These are phyloP conservation scores for Cladosporium sp. DNA, from an alignment of 2,329 filamentous ascomycete species.

Conservation along the genomic window DNA sequence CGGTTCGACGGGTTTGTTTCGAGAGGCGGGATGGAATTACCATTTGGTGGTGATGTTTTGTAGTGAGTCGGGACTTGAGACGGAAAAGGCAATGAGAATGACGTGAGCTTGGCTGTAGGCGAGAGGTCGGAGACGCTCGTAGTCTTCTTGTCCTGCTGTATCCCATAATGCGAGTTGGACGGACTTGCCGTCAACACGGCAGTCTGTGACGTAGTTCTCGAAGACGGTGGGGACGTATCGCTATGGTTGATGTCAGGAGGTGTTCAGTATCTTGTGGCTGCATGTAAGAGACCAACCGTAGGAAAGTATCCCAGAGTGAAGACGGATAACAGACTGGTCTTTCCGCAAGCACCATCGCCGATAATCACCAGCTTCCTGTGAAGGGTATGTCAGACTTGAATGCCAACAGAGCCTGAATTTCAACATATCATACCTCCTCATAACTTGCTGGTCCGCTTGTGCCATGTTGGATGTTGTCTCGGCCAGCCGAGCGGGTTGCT, in stretches of 20 bases:
- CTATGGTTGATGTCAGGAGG: slow-evolving; percentile 22
- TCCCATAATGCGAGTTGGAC: slow-evolving; percentile 98
- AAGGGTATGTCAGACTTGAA: slow-evolving; percentile 15
- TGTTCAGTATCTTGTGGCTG: not conserved
- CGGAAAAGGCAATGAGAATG: slow-evolving; percentile 89
- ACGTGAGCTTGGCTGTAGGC: slow-evolving; percentile 98
- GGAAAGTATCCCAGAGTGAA: slow-evolving; percentile 98
- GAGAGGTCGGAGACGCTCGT: slow-evolving; percentile 87
- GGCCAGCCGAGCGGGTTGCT: slow-evolving; percentile 12
- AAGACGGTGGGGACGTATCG: slow-evolving; percentile 82
- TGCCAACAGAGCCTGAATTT: not conserved
- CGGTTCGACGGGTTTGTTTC: no score
- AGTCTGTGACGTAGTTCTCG: slow-evolving; percentile 99
- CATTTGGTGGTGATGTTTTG: slow-evolving; percentile 99
- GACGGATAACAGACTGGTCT: slow-evolving; percentile 94
- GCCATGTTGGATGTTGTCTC: slow-evolving; percentile 26
- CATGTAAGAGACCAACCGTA: slow-evolving; percentile 64
- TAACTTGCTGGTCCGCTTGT: slow-evolving; percentile 35
- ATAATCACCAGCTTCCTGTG: slow-evolving; percentile 92
- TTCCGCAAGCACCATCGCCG: slow-evolving; percentile 94
- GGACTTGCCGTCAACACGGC: slow-evolving; percentile 95
- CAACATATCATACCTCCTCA: slow-evolving; percentile 30
- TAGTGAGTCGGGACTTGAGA: slow-evolving; percentile 91
- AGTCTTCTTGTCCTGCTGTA: slow-evolving; percentile 99
- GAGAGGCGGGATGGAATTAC: slow-evolving; percentile 46